A percentile compares a stretch with the other conserved stretches of the same genome.
Evolutionary conservation across 1,284 basidiomycete species (phyloP).

Genomic region (Cryptococcus depauperatus): DNA sequence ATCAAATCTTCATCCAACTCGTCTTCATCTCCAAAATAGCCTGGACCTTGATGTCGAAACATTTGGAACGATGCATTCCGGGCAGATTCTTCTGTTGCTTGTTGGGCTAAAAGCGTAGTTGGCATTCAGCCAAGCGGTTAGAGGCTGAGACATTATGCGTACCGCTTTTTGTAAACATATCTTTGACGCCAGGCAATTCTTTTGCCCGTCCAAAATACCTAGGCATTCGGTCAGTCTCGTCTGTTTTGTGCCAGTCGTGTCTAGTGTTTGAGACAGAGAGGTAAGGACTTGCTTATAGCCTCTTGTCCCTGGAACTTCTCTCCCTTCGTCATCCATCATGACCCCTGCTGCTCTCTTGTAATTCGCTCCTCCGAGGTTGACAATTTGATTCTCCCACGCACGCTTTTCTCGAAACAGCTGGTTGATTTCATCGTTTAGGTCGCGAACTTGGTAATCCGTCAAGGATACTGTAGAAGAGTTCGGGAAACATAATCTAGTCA

Average conservation of each 20-base stretch:
- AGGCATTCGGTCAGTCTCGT: conserved; percentile 2
- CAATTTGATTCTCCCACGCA: conserved; percentile 97
- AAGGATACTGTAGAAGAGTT: conserved; percentile 41
- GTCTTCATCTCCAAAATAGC: conserved; percentile 87
- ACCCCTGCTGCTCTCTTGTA: conserved; percentile 76
- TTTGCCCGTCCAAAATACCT: conserved; percentile 97
- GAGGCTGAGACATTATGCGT: conserved; percentile 35
- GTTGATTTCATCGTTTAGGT: conserved; percentile 98
- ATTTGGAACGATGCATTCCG: conserved; percentile 69
- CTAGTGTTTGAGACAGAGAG: neutral
- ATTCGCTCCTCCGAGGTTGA: conserved; percentile 90
- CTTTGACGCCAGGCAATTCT: conserved; percentile 89
- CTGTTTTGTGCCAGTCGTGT: neutral
- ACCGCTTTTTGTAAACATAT: conserved; percentile 79
- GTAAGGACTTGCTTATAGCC: conserved; percentile 80
- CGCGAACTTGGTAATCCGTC: conserved; percentile 92
- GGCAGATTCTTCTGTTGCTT: conserved; percentile 73
- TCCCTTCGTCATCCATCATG: conserved; percentile 88
- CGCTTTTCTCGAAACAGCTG: conserved; percentile 87
- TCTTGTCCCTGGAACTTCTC: conserved; percentile 87
- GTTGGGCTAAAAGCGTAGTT: conserved; percentile 48
- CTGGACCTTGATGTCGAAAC: conserved; percentile 77
- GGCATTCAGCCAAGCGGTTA: neutral
- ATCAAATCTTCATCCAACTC: conserved; percentile 66
- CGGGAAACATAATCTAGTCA: no score